Evolutionary conservation across 2,329 filamentous ascomycete species (phyloP).

Genomic region (Tolypocladium tropicale): DNA sequence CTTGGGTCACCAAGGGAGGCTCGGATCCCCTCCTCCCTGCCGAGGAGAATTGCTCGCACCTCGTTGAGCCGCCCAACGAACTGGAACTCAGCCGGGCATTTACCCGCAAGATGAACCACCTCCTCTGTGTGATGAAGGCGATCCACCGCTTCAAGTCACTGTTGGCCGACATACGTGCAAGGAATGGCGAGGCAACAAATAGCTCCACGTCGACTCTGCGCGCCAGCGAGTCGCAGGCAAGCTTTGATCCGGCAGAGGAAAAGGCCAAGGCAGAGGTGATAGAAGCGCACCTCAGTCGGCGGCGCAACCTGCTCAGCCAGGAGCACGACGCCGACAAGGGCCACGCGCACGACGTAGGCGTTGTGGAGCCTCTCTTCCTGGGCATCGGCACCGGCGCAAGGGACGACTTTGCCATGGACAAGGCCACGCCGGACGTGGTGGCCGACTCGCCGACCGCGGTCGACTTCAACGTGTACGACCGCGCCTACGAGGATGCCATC

Average conservation of each 20-base stretch:
- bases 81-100: constrained; percentile 87
- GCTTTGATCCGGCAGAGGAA: constrained; percentile 16
- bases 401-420: constrained; percentile 32
- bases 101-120: constrained; percentile 76
- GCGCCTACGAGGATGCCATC: constrained; percentile 69
- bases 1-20: constrained; percentile 82
- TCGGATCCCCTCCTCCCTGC: constrained; percentile 67
- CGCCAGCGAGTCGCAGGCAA: constrained; percentile 1
- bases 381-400: constrained; percentile 61
- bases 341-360: constrained; percentile 49
- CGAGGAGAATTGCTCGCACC: constrained; percentile 76
- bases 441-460: constrained; percentile 78
- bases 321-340: constrained; percentile 25
- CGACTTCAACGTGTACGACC: constrained; percentile 82
- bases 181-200: constrained; percentile 5
- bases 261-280: constrained; percentile 36
- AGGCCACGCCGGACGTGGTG: constrained; percentile 41
- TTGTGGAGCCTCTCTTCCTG: constrained; percentile 56
- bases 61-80: constrained; percentile 76
- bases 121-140: constrained; percentile 85
- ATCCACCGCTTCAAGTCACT: constrained; percentile 80
- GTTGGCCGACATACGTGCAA: constrained; percentile 28
- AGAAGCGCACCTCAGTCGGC: constrained; percentile 35
- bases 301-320: constrained; percentile 28
- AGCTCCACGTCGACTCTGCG: constrained; percentile 1